Percentiles rank a stretch among this genome's conserved stretches.
Conservation (phyloP, 2,329 filamentous ascomycete genomes). For the Claviceps spartinae region DNA sequence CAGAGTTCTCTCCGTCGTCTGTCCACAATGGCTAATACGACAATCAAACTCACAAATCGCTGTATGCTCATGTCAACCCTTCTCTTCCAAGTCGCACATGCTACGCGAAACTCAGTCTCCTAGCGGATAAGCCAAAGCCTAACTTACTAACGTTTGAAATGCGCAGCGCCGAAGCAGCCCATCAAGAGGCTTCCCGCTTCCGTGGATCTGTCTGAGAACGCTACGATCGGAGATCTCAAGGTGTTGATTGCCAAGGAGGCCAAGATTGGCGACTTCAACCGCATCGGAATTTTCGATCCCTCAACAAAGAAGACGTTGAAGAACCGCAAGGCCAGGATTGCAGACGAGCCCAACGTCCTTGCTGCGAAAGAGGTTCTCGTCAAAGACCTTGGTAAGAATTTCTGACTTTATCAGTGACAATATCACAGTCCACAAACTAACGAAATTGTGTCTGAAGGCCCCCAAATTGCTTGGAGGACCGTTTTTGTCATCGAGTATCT, state of each 20-base stretch:
- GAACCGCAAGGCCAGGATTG: conserved; percentile 42
- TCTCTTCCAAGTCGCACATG: neutral
- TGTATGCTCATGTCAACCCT: conserved; percentile 3
- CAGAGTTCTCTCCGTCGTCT: neutral
- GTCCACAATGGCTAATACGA: conserved; percentile 6
- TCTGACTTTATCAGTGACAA: no score
- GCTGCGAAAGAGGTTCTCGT: conserved; percentile 54
- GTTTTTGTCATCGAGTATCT: conserved; percentile 94
- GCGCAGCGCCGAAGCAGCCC: conserved; percentile 31
- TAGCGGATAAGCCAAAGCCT: neutral
- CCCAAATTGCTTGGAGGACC: conserved; percentile 81
- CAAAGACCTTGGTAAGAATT: conserved; percentile 71
- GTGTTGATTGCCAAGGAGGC: conserved; percentile 35
- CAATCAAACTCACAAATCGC: conserved; percentile 11
- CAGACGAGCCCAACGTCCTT: conserved; percentile 33
- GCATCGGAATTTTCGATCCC: conserved; percentile 48
- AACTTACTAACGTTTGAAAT: conserved; percentile 1
- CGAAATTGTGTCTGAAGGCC: conserved; percentile 37
- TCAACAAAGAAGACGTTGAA: conserved; percentile 48
- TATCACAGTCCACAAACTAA: neutral
- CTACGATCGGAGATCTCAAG: conserved; percentile 50
- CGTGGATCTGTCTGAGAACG: conserved; percentile 33
- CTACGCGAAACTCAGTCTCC: neutral
- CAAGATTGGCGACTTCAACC: conserved; percentile 43
- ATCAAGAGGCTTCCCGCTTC: conserved; percentile 40